Percentiles rank a stretch among this genome's conserved stretches.
Evolutionary conservation across 805 yeast species (phyloP).

Genomic region (Hanseniaspora vineae): DNA sequence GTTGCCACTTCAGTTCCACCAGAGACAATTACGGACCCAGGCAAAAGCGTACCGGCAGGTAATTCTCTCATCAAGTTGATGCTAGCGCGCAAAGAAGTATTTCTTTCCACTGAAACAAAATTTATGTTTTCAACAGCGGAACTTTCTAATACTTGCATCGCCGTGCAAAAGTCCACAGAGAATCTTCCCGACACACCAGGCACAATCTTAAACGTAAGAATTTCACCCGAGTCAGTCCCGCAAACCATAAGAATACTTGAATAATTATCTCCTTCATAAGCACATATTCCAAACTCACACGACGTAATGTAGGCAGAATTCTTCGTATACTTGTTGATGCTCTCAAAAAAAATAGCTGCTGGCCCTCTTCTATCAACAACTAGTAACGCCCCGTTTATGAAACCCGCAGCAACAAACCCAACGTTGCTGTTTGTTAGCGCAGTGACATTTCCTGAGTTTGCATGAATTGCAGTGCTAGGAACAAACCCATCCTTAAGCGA

Average conservation of each 20-base stretch:
- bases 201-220: conserved; percentile 48
- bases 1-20: conserved; percentile 40
- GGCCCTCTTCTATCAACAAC: conserved; percentile 77
- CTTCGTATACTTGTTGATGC: conserved; percentile 16
- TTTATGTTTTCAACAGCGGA: conserved; percentile 40
- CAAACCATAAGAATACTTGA: conserved; percentile 61
- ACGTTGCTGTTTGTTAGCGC: conserved; percentile 56
- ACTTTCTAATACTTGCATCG: conserved; percentile 33
- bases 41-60: conserved; percentile 45
- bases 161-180: conserved; percentile 37
- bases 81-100: conserved; percentile 54
- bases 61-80: conserved; percentile 43
- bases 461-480: conserved; percentile 37
- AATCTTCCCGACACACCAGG: conserved; percentile 56
- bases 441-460: conserved; percentile 38
- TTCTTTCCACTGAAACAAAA: conserved; percentile 46
- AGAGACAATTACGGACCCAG: conserved; percentile 46
- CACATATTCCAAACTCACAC: conserved; percentile 64
- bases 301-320: conserved; percentile 33
- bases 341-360: conserved; percentile 41
- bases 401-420: conserved; percentile 78
- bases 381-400: conserved; percentile 57
- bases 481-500: conserved; percentile 46
- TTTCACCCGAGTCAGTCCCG: conserved; percentile 69
- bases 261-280: conserved; percentile 49